These are phyloP conservation scores for Brasenia schreberi DNA, from an alignment of 164 flowering plant genomes.

Conservation along the genomic window DNA sequence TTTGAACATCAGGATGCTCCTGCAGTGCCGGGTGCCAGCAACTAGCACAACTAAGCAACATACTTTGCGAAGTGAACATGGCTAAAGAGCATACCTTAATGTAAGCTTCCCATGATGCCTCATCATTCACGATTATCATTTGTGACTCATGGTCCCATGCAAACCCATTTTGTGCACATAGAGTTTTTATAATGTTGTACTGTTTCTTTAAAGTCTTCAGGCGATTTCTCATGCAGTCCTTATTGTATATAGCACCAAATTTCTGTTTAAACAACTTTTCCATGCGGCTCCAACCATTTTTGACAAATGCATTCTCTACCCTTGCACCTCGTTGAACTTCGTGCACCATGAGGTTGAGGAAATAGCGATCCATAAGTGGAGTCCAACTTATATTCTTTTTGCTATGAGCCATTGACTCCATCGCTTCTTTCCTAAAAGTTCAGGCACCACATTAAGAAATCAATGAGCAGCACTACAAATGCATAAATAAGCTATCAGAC, in stretches of 20 bases:
- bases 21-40: slow-evolving; percentile 4
- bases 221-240: slow-evolving; percentile 45
- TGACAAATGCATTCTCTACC: slow-evolving; percentile 27
- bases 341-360: slow-evolving; percentile 40
- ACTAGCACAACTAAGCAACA: background rate
- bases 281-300: slow-evolving; percentile 55
- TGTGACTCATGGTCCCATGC: slow-evolving; percentile 39
- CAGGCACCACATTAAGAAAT: too few species aligned
- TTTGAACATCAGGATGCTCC: slow-evolving; percentile 11
- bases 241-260: slow-evolving; percentile 39
- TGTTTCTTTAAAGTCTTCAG: slow-evolving; percentile 42
- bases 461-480: too few species aligned
- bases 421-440: too few species aligned
- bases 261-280: slow-evolving; percentile 33
- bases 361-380: slow-evolving; percentile 37
- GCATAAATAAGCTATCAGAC: too few species aligned
- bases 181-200: slow-evolving; percentile 21
- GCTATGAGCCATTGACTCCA: background rate
- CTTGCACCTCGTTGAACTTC: slow-evolving; percentile 43
- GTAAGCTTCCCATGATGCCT: slow-evolving; percentile 39
- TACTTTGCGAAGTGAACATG: background rate
- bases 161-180: slow-evolving; percentile 36
- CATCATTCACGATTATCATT: slow-evolving; percentile 33
- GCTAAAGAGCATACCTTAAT: slow-evolving; percentile 25
- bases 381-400: slow-evolving; percentile 21